Evolutionary conservation across 2,329 filamentous ascomycete genomes (phyloP), one percentile per base, ranked within the genome.

Genomic region (Gliomastix tumulicola): DNA sequence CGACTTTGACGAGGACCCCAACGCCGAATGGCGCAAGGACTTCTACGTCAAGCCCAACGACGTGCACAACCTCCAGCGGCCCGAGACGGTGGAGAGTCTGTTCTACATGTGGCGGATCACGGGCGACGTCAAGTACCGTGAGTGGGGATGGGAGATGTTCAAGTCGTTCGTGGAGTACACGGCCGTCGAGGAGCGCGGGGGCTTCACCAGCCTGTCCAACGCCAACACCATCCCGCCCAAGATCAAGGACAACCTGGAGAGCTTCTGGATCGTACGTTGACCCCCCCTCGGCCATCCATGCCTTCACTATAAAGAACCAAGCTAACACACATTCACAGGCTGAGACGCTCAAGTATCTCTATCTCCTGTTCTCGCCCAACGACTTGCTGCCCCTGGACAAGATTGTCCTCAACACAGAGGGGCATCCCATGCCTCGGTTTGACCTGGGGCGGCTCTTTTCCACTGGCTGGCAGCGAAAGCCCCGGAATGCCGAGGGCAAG

Each of bases 31-130:
- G 84, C 79, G 79, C 42, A 63, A 80, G 39, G 92, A 97, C 55
- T 90, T 84, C 50, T 64, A 77, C 13, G 81, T 98, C 53, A 86
- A 94, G 54, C 49, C 66, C n/a, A 73, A 78, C n/a, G 92, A 98
- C 57, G 67, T 74, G 36, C 92, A 97, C 64, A 98, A 98, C 55
- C 71, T 98, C 22, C 92, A 97, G 62, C 78, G 92, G 21, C 92
- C 92, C 0, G 92, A 98, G 66, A 96, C 92, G 1, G 82, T 96
- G n/a, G 92, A 98, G 65, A 89, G 82, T 41, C 66, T 98, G 42
- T 89, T 98, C 53, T 95, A 97, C 66, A 94, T 98, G 88, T 98
- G 90, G 84, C 82, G 92, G 44, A 94, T 98, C 58, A 98, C 92
- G 1, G 87, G 85, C 19, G 89, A 98, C 43, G 69, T 76, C 27